Conservation (phyloP, 2,329 filamentous ascomycete species). For the Venturia carpophila region DNA sequence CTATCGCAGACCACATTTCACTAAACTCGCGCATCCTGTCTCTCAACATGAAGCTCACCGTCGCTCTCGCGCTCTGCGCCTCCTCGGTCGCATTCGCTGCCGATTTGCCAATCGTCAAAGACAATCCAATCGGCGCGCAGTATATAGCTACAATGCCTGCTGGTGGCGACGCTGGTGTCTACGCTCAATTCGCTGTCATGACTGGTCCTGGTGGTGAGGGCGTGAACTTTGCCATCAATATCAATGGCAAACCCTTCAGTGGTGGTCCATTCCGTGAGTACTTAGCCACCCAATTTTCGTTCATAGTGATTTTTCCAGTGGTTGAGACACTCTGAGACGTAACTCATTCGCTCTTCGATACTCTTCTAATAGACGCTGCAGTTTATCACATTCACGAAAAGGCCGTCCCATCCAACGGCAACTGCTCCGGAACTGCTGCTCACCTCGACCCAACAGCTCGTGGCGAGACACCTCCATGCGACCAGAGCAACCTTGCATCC, state of each 20-base stretch:
- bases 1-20: not conserved
- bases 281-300: not conserved
- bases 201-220: constrained; percentile 3
- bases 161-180: constrained; percentile 19
- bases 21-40: not conserved
- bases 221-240: constrained; percentile 18
- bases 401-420: constrained; percentile 35
- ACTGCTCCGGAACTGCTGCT: constrained; percentile 36
- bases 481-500: constrained; percentile 29
- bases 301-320: not conserved
- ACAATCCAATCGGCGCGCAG: constrained; percentile 34
- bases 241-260: constrained; percentile 12
- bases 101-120: constrained; percentile 20
- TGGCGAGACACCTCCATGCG: constrained; percentile 33
- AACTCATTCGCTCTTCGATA: not conserved
- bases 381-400: constrained; percentile 41
- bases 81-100: constrained; percentile 7
- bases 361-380: constrained; percentile 20
- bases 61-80: constrained; percentile 9
- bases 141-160: constrained; percentile 28
- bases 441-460: constrained; percentile 38
- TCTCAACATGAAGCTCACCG: constrained; percentile 4
- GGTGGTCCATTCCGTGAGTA: constrained; percentile 15
- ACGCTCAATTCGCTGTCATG: constrained; percentile 18
- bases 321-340: not conserved